Percentiles rank a stretch among this genome's conserved stretches.
Evolutionary conservation across 2,329 filamentous ascomycete species (phyloP).

Genomic region (Penicillium hesseltinei): DNA sequence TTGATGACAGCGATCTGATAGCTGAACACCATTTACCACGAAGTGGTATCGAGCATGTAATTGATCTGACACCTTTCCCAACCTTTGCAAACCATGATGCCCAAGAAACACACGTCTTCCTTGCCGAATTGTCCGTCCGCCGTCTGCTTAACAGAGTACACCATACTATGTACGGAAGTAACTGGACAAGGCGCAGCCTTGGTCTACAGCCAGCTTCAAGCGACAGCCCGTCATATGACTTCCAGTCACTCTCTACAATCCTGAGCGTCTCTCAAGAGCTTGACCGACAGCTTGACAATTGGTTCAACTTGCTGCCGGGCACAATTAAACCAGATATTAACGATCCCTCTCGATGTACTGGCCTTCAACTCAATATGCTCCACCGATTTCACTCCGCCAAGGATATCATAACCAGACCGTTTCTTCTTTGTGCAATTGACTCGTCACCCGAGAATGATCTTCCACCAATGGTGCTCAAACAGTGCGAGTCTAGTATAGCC

Average conservation of each 20-base stretch:
- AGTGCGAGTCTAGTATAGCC: constrained; percentile 5
- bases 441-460: background rate
- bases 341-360: constrained; percentile 4
- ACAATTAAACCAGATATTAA: constrained; percentile 6
- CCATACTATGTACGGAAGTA: constrained; percentile 6
- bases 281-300: constrained; percentile 2
- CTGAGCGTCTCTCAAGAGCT: constrained; percentile 6
- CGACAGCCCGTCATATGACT: constrained; percentile 6
- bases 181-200: constrained; percentile 7
- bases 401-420: constrained; percentile 7
- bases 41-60: constrained; percentile 8
- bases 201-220: constrained; percentile 6
- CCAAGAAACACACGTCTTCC: constrained; percentile 6
- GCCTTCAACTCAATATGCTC: constrained; percentile 6
- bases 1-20: background rate
- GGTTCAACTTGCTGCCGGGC: background rate
- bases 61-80: constrained; percentile 7
- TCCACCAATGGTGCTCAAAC: constrained; percentile 4
- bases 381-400: constrained; percentile 8
- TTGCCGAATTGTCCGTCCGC: constrained; percentile 3
- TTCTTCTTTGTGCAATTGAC: constrained; percentile 7
- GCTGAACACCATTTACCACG: constrained; percentile 7
- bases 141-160: constrained; percentile 6
- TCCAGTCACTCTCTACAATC: constrained; percentile 6
- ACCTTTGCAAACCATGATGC: background rate